A percentile compares a stretch with the other conserved stretches of the same genome.
These are phyloP conservation scores for Blastobotrys peoriensis DNA, from an alignment of 805 yeast genomes.

Conservation along the genomic window DNA sequence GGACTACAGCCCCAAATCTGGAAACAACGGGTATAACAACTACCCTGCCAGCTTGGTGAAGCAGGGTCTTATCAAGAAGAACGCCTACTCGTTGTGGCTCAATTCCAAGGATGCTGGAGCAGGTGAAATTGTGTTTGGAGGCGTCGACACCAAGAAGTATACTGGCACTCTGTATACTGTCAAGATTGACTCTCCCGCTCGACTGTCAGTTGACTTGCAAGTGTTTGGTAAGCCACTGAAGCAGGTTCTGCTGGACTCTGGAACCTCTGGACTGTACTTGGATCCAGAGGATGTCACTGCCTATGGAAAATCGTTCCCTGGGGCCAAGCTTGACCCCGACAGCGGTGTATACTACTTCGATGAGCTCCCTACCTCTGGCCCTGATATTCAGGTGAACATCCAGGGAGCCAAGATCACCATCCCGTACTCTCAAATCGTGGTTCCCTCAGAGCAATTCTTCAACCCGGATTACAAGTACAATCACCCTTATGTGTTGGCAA, in stretches of 20 bases:
- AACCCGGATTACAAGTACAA: constrained; percentile 17
- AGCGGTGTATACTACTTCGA: neutral
- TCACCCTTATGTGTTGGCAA: constrained; percentile 5
- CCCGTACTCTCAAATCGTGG: constrained; percentile 33
- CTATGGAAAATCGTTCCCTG: constrained; percentile 5
- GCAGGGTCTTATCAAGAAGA: constrained; percentile 49
- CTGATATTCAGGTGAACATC: neutral
- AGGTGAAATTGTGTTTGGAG: constrained; percentile 40
- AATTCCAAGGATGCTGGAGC: constrained; percentile 30
- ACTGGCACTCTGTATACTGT: constrained; percentile 33
- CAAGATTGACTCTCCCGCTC: constrained; percentile 24
- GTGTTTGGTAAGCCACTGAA: constrained; percentile 9
- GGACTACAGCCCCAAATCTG: constrained; percentile 11
- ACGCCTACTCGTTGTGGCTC: constrained; percentile 57
- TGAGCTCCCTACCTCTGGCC: neutral
- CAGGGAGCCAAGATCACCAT: constrained; percentile 25
- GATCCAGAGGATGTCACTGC: constrained; percentile 32
- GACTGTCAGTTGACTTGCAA: constrained; percentile 24
- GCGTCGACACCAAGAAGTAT: constrained; percentile 41
- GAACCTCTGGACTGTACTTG: constrained; percentile 41
- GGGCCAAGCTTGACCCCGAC: neutral
- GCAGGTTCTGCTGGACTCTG: constrained; percentile 47
- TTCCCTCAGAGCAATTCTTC: neutral
- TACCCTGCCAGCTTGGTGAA: constrained; percentile 50
- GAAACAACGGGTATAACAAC: constrained; percentile 41